Percentiles rank a stretch among this genome's conserved stretches.
Evolutionary conservation across 176 grass and related monocot genomes (phyloP).

Genomic region (Avena eriantha): DNA sequence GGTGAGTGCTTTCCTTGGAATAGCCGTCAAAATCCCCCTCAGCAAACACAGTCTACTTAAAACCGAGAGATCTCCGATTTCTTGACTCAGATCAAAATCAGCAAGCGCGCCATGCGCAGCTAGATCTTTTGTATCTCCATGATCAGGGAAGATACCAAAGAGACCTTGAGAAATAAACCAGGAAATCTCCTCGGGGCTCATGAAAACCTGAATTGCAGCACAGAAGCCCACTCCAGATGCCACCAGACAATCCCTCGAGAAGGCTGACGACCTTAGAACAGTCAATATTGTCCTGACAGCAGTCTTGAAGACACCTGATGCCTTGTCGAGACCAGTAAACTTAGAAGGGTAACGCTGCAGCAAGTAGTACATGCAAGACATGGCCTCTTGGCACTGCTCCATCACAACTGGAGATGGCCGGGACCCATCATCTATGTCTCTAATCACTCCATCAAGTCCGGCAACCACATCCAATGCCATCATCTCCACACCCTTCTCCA

Average conservation of each 20-base stretch:
- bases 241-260: constrained; percentile 95
- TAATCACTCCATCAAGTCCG: constrained; percentile 67
- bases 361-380: constrained; percentile 99
- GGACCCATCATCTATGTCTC: constrained; percentile 68
- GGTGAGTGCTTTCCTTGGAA: constrained; percentile 80
- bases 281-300: constrained; percentile 70
- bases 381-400: constrained; percentile 95
- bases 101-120: constrained; percentile 31
- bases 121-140: constrained; percentile 23
- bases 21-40: constrained; percentile 88
- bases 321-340: constrained; percentile 61
- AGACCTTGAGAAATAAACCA: constrained; percentile 76
- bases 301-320: constrained; percentile 62
- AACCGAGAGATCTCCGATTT: constrained; percentile 70
- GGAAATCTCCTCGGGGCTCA: constrained; percentile 62
- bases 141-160: constrained; percentile 45
- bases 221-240: constrained; percentile 95
- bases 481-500: constrained; percentile 66
- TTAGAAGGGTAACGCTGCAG: constrained; percentile 83
- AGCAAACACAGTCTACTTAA: constrained; percentile 94
- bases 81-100: constrained; percentile 58
- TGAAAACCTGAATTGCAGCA: constrained; percentile 83
- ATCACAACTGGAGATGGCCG: constrained; percentile 86
- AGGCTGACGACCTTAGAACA: constrained; percentile 87
- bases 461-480: constrained; percentile 78